Percentiles rank a stretch among this genome's conserved stretches.
Conservation (phyloP, 805 yeast species). For the Kazachstania africana region DNA sequence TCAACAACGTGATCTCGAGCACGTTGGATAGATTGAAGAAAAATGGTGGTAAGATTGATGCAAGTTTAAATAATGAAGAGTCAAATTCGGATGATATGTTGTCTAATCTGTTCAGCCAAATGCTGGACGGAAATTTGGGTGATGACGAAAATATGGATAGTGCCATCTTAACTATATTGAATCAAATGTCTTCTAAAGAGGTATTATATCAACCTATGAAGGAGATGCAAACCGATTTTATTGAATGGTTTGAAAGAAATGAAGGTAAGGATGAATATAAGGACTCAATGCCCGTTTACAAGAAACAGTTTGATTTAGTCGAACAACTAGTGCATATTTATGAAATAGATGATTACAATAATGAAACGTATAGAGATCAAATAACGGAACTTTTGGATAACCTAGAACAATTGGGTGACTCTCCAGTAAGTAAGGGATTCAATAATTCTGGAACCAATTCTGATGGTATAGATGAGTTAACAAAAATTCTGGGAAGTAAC, state of each 20-base stretch:
- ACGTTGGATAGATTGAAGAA: conserved; percentile 73
- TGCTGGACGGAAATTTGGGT: conserved; percentile 32
- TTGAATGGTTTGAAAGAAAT: conserved; percentile 53
- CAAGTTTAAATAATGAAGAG: conserved; percentile 38
- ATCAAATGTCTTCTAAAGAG: conserved; percentile 73
- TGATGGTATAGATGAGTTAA: conserved; percentile 10
- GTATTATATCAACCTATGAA: conserved; percentile 81
- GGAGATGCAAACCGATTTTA: conserved; percentile 64
- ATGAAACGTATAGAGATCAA: conserved; percentile 13
- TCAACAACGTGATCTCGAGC: conserved; percentile 66
- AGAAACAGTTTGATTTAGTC: conserved; percentile 51
- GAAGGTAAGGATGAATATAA: conserved; percentile 30
- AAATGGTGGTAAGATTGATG: conserved; percentile 59
- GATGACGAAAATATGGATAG: conserved; percentile 38
- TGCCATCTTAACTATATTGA: conserved; percentile 61
- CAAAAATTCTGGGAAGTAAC: conserved; percentile 16
- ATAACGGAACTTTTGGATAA: conserved; percentile 20
- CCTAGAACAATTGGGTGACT: conserved; percentile 23
- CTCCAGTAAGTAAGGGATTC: conserved; percentile 21
- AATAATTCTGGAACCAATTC: conserved; percentile 4
- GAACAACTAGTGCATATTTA: conserved; percentile 50
- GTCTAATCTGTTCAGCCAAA: conserved; percentile 53
- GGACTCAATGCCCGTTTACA: conserved; percentile 42
- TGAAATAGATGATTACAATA: conserved; percentile 46
- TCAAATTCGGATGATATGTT: conserved; percentile 37